Evolutionary conservation across 2,329 filamentous ascomycete genomes (phyloP).

Genomic region (Aotearoamyces nothofagi): DNA sequence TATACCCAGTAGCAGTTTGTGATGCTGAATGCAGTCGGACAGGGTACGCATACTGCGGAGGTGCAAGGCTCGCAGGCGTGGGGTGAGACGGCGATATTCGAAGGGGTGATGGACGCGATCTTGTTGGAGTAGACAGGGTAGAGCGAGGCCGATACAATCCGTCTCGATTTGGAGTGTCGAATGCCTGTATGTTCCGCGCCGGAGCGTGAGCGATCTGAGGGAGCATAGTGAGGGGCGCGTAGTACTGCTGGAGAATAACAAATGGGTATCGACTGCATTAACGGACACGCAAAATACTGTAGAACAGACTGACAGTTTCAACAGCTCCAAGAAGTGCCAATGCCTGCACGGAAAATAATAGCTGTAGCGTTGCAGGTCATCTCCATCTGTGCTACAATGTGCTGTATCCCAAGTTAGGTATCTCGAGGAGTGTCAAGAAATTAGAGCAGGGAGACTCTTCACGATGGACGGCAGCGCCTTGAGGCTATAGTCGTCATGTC

Average conservation of each 20-base stretch:
- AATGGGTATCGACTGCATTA: conserved; percentile 3
- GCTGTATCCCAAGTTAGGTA: not conserved
- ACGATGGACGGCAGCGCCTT: too few relatives aligned
- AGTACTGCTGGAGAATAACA: conserved; percentile 12
- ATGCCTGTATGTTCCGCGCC: conserved; percentile 17
- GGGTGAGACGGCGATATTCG: too few relatives aligned
- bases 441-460: too few relatives aligned
- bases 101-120: not conserved
- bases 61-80: conserved; percentile 2
- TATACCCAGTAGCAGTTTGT: conserved; percentile 1
- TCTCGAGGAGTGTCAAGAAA: too few relatives aligned
- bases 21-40: conserved; percentile 8
- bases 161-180: conserved; percentile 8
- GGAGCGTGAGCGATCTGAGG: conserved; percentile 29
- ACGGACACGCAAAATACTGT: too few relatives aligned
- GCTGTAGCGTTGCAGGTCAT: conserved; percentile 17
- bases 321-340: conserved; percentile 17
- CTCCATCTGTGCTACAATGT: conserved; percentile 13
- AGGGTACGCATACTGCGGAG: conserved; percentile 13
- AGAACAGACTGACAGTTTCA: conserved; percentile 9
- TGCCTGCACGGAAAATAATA: conserved; percentile 20
- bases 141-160: not conserved
- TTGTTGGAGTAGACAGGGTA: too few relatives aligned
- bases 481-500: too few relatives aligned
- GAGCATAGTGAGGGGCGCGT: too few relatives aligned